phyloP scores from a whole-genome alignment of 306 rosid species.

The Sphenostylis stenocarpa region DNA sequence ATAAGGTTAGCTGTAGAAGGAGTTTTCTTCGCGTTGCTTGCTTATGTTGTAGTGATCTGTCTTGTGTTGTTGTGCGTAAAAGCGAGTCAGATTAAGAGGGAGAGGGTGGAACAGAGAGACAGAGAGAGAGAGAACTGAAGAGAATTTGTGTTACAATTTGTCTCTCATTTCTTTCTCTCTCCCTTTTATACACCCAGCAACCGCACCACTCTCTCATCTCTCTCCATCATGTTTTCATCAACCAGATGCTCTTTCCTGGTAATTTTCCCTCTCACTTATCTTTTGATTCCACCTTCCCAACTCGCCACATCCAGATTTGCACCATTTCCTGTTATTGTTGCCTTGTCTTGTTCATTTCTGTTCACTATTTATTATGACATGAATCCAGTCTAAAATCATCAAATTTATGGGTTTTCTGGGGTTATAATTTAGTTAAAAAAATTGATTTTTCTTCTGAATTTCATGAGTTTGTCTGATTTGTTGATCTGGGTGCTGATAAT shows the following conservation, averaged over 20 bases:
- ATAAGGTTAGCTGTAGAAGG: neutral
- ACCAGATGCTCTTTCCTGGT: slow-evolving; percentile 50
- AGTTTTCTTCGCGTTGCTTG: neutral
- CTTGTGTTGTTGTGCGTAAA: neutral
- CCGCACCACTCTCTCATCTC: slow-evolving; percentile 15
- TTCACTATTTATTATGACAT: neutral
- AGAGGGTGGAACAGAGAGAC: slow-evolving; percentile 17
- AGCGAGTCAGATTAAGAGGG: neutral
- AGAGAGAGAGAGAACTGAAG: neutral
- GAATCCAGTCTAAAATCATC: slow-evolving; percentile 5
- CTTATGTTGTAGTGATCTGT: neutral
- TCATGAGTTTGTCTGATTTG: slow-evolving; percentile 25
- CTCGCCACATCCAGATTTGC: slow-evolving; percentile 5
- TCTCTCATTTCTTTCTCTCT: slow-evolving; percentile 25
- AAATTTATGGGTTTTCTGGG: neutral
- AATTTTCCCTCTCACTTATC: neutral
- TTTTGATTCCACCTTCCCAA: neutral
- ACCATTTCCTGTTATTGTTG: neutral
- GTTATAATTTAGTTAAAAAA: neutral
- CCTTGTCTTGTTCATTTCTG: neutral
- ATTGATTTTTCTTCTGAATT: neutral
- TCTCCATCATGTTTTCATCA: slow-evolving; percentile 42
- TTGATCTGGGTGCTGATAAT: slow-evolving; percentile 17
- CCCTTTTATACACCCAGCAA: neutral
- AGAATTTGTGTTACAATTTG: neutral